phyloP scores from a whole-genome alignment of 306 rosid genomes.

The Hippophae rhamnoides region DNA sequence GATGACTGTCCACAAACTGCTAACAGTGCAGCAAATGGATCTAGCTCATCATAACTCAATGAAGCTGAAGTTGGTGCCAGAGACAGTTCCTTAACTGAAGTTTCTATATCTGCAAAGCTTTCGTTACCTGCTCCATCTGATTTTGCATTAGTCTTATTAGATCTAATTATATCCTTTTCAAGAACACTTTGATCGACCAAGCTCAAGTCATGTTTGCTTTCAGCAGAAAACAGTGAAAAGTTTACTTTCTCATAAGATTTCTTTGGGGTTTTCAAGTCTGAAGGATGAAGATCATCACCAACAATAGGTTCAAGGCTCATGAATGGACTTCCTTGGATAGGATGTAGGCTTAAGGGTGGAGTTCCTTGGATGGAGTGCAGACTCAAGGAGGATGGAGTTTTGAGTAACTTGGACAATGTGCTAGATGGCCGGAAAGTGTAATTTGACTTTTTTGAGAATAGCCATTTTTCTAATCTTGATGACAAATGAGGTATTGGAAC shows the following conservation, averaged over 20 bases:
- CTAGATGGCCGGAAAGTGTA: slow-evolving; percentile 46
- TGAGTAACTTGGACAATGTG: slow-evolving; percentile 69
- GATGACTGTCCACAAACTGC: slow-evolving; percentile 72
- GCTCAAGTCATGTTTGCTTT: slow-evolving; percentile 16
- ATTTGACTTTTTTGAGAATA: slow-evolving; percentile 44
- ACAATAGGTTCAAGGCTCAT: slow-evolving; percentile 21
- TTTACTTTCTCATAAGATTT: slow-evolving; percentile 16
- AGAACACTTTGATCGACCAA: slow-evolving; percentile 9
- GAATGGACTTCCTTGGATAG: slow-evolving; percentile 41
- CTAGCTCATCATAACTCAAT: slow-evolving; percentile 28
- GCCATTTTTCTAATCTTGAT: slow-evolving; percentile 70
- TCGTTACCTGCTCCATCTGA: slow-evolving; percentile 19
- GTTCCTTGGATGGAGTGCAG: slow-evolving; percentile 21
- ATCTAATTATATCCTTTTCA: slow-evolving; percentile 17
- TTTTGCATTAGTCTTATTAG: slow-evolving; percentile 13
- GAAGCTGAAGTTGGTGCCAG: slow-evolving; percentile 47
- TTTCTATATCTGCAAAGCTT: slow-evolving; percentile 38
- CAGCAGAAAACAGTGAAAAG: slow-evolving; percentile 18
- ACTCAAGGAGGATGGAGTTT: slow-evolving; percentile 29
- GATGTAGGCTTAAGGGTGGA: slow-evolving; percentile 28
- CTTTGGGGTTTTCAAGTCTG: slow-evolving; percentile 29
- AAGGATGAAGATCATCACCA: slow-evolving; percentile 20
- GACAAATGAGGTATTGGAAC: slow-evolving; percentile 46
- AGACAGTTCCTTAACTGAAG: slow-evolving; percentile 61
- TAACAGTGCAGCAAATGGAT: slow-evolving; percentile 54